These are phyloP conservation scores for Fragosphaeria purpurea DNA, from an alignment of 2,329 filamentous ascomycete genomes.

Conservation along the genomic window DNA sequence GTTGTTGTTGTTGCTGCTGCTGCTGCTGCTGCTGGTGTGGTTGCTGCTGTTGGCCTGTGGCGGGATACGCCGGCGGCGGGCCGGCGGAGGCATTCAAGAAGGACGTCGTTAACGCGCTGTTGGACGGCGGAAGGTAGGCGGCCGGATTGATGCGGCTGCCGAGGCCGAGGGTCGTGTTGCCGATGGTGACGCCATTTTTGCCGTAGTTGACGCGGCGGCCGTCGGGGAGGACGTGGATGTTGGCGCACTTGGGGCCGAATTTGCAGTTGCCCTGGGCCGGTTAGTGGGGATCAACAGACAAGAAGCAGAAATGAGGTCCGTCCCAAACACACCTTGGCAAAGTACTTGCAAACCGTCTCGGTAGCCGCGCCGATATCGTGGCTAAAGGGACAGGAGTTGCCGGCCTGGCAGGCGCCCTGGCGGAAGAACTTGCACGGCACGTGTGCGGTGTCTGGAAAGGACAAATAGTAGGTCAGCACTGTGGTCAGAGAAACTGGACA, in stretches of 20 bases:
- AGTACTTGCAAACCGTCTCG: conserved; percentile 96
- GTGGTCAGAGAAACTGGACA: background rate
- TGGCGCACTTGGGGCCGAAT: conserved; percentile 94
- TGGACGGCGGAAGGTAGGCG: conserved; percentile 54
- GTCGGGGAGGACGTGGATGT: conserved; percentile 90
- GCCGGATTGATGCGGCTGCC: conserved; percentile 59
- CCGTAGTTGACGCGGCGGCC: conserved; percentile 81
- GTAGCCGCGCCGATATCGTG: conserved; percentile 79
- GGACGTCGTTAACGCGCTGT: conserved; percentile 62
- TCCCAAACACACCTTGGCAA: conserved; percentile 66
- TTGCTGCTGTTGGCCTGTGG: conserved; percentile 3
- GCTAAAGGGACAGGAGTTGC: conserved; percentile 89
- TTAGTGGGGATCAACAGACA: background rate
- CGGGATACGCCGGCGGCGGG: conserved; percentile 28
- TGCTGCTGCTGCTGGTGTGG: conserved; percentile 18
- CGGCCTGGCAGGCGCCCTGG: conserved; percentile 91
- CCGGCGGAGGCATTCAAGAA: conserved; percentile 44
- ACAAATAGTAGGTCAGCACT: conserved; percentile 11
- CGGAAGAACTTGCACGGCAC: conserved; percentile 99
- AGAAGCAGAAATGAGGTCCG: background rate
- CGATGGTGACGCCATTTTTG: conserved; percentile 58
- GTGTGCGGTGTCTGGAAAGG: conserved; percentile 70
- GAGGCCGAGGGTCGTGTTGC: conserved; percentile 44
- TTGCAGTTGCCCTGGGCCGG: conserved; percentile 85
- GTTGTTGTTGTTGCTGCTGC: conserved; percentile 24